Base-by-base conservation (phyloP, 805 yeast genomes). In the Ogataea trehaloabstinens region DNA sequence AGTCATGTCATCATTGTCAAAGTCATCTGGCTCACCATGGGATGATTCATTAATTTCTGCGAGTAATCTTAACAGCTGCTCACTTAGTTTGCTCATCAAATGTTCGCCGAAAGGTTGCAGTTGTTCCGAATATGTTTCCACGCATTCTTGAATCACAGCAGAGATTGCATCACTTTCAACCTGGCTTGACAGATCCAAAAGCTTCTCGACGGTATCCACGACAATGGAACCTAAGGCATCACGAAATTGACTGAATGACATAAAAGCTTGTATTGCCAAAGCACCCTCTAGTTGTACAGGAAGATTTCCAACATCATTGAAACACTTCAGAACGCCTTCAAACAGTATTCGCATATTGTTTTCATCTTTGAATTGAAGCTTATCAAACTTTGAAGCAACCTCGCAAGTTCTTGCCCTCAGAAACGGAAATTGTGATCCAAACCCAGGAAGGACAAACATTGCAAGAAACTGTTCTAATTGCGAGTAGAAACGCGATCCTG, bases 71-170 rank as follows among this genome's bases (percentile, higher is more conserved):
- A 85, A 58, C 53, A 89, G 82, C 59, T 91, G 97, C 45, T 82
- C 83, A 16, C 83, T 80, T 50, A 84, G 64, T 56, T 80, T 75
- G 48, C 62, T 51, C 68, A 64, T 64, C 49, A 85, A 63, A 40
- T 80, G 81, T 20, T 79, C 74, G 19, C 96, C 95, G 60, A 88
- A 91, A 19, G 99, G 98, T 46, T 90, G 93, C 50, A 91, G 70
- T 61, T 91, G 95, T 48, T 82, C 85, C 4, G 95, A 74, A 62
- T 84, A 93, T 42, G 76, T 78, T 56, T 90, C 96, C 21, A 91
- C 97, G 58, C 93, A 83, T 53, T 90, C 96, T 68, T 91, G 98
- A 83, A 91, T 88, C 5, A 91, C 96, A 18, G 83, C 85, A 17
- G 95, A 79, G 20, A 93, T 74, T 2, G 89, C 76, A 56, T 93